Percentiles rank a stretch among this genome's conserved stretches.
Conservation (phyloP, 345 rosid genomes). For the Tarenaya hassleriana region DNA sequence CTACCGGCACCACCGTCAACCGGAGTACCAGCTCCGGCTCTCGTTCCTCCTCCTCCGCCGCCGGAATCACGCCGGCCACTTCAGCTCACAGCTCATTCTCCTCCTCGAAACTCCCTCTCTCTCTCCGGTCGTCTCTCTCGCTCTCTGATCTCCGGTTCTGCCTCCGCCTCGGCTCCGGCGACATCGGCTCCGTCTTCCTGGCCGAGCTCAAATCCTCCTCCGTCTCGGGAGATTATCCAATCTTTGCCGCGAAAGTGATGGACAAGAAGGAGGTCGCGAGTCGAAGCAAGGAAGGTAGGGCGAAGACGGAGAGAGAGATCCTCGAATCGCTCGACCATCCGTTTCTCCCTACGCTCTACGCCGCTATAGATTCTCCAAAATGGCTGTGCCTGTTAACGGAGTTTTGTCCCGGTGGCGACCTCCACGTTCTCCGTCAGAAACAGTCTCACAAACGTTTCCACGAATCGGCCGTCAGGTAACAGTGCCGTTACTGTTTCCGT, state of each 20-base stretch:
- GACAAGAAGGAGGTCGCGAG: conserved; percentile 80
- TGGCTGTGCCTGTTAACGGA: conserved; percentile 88
- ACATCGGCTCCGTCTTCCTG: conserved; percentile 85
- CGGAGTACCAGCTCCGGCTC: conserved; percentile 72
- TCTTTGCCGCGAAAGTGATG: conserved; percentile 84
- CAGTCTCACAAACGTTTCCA: conserved; percentile 69
- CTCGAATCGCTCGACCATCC: conserved; percentile 82
- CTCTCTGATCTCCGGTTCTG: conserved; percentile 74
- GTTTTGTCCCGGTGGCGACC: conserved; percentile 98
- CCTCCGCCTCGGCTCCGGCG: conserved; percentile 85
- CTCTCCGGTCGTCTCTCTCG: conserved; percentile 41
- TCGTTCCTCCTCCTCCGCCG: conserved; percentile 55
- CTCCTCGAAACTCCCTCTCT: conserved; percentile 36
- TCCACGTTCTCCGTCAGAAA: conserved; percentile 90
- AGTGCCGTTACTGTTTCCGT: conserved; percentile 24
- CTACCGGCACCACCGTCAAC: conserved; percentile 50
- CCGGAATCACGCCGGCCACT: conserved; percentile 61
- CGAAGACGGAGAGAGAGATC: conserved; percentile 77
- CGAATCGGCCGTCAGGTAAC: conserved; percentile 81
- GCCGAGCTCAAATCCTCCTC: conserved; percentile 52
- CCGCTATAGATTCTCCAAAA: conserved; percentile 59
- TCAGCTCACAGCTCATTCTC: conserved; percentile 64
- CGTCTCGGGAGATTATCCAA: conserved; percentile 11
- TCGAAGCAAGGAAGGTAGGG: conserved; percentile 78
- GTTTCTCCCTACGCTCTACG: conserved; percentile 73